Base-by-base conservation (phyloP, 345 rosid species). In the Populus alba region DNA sequence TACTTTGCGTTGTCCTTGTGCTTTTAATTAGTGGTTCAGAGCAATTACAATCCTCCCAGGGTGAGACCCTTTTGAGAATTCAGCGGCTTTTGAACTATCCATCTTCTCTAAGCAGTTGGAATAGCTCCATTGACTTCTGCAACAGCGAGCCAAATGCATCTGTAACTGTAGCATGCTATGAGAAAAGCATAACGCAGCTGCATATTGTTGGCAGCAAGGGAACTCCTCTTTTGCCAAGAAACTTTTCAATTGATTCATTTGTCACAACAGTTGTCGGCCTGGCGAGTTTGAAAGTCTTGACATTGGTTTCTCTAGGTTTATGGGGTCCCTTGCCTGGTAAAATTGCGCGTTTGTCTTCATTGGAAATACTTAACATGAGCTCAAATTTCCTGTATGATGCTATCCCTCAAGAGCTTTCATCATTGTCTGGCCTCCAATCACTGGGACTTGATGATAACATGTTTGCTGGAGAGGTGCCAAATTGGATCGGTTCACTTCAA, bases 271-370 rank as follows among this genome's bases (percentile, higher is more conserved):
- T 96, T 66, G 95, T 83, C 66, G 83, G 84, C 83, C 97, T 96
- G 65, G 90, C 92, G 22, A 81, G 88, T 81, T 81, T 94, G 83
- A 94, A 92, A 84, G 99, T 96, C 82, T 89, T 96, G 72, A 90
- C 92, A 66, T 80, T 96, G 82, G 92, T 86, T 55, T 92, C 95
- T 25, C 91, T 96, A 1, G 99, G 99, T 25, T 82, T 96, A 83
- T 91, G 99, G 99, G 99, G 99, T 55, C 87, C 86, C 15, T 82
- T 96, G 75, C 88, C 99, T 11, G 91, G 89, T 66, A 92, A 94
- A 82, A 80, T 96, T 22, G 81, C 87, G 9, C 91, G 89, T 55
- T 80, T 96, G 11, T 85, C 89, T 0, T 88, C 97, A 0, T 71
- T 96, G 33, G 99, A 96, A 87, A 91, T 94, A 57, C 87, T 96